Conservation (phyloP, 1,139 yeast genomes). For the Saccharomyces hybrid region DNA sequence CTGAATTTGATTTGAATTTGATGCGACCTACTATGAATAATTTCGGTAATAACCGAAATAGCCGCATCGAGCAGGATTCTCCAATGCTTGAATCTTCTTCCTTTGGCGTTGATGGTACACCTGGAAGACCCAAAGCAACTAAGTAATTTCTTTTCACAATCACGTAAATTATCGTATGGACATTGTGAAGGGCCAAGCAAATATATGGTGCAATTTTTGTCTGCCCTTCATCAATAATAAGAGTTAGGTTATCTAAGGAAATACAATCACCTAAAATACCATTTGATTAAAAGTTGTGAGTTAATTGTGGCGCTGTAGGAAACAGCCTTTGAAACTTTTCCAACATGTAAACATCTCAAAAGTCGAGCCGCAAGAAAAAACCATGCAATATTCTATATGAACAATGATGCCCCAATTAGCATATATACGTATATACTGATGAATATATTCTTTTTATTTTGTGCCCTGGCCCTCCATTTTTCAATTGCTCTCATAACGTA, state of each 20-base stretch:
- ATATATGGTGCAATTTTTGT: no score
- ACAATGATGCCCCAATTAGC: not conserved
- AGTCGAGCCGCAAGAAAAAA: not conserved
- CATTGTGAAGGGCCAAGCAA: no score
- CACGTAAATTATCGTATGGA: not conserved
- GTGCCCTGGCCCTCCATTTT: no score
- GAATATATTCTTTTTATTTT: not conserved
- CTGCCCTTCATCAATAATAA: no score
- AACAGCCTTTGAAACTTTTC: not conserved
- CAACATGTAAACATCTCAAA: not conserved
- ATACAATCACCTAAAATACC: no score
- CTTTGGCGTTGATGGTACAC: not conserved
- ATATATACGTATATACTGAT: not conserved
- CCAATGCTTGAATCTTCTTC: not conserved
- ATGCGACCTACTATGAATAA: not conserved
- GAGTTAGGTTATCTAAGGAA: no score
- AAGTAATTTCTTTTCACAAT: not conserved
- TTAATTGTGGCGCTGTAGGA: not conserved
- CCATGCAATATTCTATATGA: not conserved
- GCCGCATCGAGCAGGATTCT: not conserved
- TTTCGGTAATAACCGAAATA: not conserved
- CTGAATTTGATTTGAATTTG: conserved; percentile 6
- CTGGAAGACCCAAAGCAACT: not conserved
- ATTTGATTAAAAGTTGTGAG: not conserved
- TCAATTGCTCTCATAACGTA: no score